Conservation (phyloP, 129 eudicot genomes). For the Ambrosia artemisiifolia region DNA sequence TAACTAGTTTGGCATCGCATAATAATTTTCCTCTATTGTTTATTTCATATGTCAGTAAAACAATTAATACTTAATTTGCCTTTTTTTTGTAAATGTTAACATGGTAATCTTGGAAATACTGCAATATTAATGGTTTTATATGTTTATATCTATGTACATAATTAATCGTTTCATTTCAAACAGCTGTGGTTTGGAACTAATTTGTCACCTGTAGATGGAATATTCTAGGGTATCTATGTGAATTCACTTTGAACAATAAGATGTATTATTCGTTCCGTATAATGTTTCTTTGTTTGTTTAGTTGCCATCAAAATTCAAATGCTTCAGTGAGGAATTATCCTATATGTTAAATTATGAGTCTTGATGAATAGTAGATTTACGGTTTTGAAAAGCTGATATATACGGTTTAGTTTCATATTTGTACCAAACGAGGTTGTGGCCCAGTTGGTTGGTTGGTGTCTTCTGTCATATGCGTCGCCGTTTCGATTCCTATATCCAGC, state of each 20-base stretch:
- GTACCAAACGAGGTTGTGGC: too few species aligned
- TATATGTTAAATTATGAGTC: too few species aligned
- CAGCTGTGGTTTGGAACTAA: slow-evolving; percentile 10
- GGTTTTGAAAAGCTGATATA: too few species aligned
- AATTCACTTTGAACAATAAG: slow-evolving; percentile 2
- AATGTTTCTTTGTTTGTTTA: not conserved
- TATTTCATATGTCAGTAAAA: slow-evolving; percentile 7
- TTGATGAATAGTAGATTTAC: too few species aligned
- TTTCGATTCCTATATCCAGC: too few species aligned
- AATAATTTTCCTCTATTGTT: not conserved
- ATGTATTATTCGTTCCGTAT: not conserved
- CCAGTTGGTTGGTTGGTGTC: too few species aligned
- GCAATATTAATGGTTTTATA: not conserved
- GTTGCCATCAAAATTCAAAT: not conserved
- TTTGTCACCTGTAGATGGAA: slow-evolving; percentile 6
- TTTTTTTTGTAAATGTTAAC: not conserved
- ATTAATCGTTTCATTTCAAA: not conserved
- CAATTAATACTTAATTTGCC: not conserved
- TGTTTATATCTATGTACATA: not conserved
- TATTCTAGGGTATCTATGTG: not conserved
- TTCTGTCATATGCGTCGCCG: too few species aligned
- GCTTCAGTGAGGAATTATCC: slow-evolving; percentile 5
- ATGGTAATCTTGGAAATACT: not conserved
- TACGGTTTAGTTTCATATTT: too few species aligned
- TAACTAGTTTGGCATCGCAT: not conserved